Evolutionary conservation across 495 filamentous ascomycete species (phyloP), one percentile per base, ranked within the genome.

Genomic region (Aspergillus avenaceus): DNA sequence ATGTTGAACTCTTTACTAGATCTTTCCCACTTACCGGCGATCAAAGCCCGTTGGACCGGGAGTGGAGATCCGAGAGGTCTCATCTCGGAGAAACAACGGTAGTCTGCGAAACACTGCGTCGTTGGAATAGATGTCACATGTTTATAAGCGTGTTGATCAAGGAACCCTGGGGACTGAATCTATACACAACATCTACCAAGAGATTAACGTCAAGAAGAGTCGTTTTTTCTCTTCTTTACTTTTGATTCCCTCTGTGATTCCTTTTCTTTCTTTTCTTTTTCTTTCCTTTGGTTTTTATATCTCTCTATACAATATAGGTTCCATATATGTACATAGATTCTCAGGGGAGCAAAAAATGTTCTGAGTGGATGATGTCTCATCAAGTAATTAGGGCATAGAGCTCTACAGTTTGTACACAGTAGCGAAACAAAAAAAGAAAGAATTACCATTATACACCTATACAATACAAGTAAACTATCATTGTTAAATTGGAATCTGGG

Each of bases 31-130:
- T 28, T 72, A 81, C 53, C 76, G 85, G 53, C 74, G 72, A 21
- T 67, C 81, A 29, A 67, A 78, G 54, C 55, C 79, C n/a, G 63
- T 80, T n/a, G 84, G 84, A 8, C 84, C 85, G 4, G 85, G 85
- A 2, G 74, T 89, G 26, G 83, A 85, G 54, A 66, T 85, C 54
- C 71, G 75, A 50, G 76, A 79, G 26, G 61, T 80, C 53, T 77
- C 77, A 7, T 62, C 70, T 11, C 72, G 80, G 61, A 72, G 44
- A 64, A 42, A 42, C 9, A 13, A 25, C 29, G 8, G 19, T 25
- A 26, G 52, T 22, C 22, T 42, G 32, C 24, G 44, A 42, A 44
- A 59, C 25, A 43, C 48, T 13, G 7, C 52, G 22, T 59, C 63
- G 26, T 42, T 66, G 25, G 61, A 70, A 47, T 70, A 54, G 56